Evolutionary conservation across 163 green algal genomes (phyloP), one percentile per base, ranked within the genome.

Genomic region (Scenedesmus sp.): DNA sequence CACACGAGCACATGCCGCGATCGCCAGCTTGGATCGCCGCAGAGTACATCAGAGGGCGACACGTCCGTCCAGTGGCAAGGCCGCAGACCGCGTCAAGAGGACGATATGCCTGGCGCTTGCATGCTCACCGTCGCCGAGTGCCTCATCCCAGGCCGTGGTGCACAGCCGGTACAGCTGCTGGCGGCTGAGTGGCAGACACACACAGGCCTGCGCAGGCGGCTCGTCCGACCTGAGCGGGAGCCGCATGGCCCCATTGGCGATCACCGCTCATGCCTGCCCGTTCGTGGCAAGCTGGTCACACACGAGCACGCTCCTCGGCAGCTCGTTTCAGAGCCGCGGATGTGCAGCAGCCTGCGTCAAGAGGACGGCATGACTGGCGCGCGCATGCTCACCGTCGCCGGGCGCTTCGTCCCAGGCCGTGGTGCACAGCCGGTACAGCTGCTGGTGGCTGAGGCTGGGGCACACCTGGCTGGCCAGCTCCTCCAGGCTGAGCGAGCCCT

Each of bases 391-490:
- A 76, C 65, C 65, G 83, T 40, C 43, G 35, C 49, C 79, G 3
- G 72, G 85, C 22, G 81, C 56, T 42, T 95, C 91, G 46, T 94
- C 87, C 91, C 91, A 94, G 56, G 90, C 92, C 40, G 93, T 95
- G 26, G 93, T 95, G 51, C 85, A 90, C 80, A 95, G 86, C 26
- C 93, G 89, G 91, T 95, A 95, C 40, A 95, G 81, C 92, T 96
- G 94, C 82, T 93, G 91, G n/a, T 87, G 16, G 49, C 86, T 94
- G 24, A 96, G 93, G 0, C 79, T 83, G 0, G 93, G 93, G 68
- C 91, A 94, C 40, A 94, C 33, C 35, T 92, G 70, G 1, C 81
- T 33, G 10, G 51, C 86, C 82, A 96, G 91, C 73, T 96, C 94
- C 30, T 94, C 89, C 37, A 94, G 81, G 1, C 37, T 81, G 3